These are phyloP conservation scores for Hymenoscyphus fraxineus DNA, from an alignment of 2,329 filamentous ascomycete genomes.

Conservation along the genomic window DNA sequence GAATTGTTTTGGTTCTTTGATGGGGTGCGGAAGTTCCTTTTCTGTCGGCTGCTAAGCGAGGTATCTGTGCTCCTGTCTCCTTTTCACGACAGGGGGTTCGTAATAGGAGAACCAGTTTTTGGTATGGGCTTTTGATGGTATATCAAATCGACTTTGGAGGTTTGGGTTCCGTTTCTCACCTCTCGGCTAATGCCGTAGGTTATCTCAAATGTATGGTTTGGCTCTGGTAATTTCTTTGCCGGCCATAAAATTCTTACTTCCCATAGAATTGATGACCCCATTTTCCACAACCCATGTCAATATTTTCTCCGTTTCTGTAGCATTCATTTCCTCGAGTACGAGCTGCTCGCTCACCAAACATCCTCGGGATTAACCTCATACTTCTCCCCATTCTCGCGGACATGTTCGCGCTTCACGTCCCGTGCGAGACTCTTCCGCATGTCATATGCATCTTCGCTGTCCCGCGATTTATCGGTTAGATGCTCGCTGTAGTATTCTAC, in stretches of 20 bases:
- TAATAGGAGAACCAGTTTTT: neutral
- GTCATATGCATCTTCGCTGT: conserved; percentile 90
- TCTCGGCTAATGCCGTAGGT: neutral
- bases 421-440: conserved; percentile 90
- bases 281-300: neutral
- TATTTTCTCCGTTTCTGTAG: neutral
- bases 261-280: neutral
- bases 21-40: neutral
- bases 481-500: conserved; percentile 92
- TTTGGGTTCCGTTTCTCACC: neutral
- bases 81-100: neutral
- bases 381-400: conserved; percentile 76
- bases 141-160: neutral
- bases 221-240: neutral
- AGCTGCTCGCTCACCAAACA: conserved; percentile 60
- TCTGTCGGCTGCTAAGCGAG: neutral
- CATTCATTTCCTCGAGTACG: neutral
- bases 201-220: neutral
- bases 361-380: conserved; percentile 76
- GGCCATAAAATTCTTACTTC: neutral
- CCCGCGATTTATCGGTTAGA: conserved; percentile 64
- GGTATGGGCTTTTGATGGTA: neutral
- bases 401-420: conserved; percentile 71
- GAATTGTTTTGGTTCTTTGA: too few relatives aligned
- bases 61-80: neutral